Conservation (phyloP, 2,329 filamentous ascomycete genomes). For the Cytospora piceicola region DNA sequence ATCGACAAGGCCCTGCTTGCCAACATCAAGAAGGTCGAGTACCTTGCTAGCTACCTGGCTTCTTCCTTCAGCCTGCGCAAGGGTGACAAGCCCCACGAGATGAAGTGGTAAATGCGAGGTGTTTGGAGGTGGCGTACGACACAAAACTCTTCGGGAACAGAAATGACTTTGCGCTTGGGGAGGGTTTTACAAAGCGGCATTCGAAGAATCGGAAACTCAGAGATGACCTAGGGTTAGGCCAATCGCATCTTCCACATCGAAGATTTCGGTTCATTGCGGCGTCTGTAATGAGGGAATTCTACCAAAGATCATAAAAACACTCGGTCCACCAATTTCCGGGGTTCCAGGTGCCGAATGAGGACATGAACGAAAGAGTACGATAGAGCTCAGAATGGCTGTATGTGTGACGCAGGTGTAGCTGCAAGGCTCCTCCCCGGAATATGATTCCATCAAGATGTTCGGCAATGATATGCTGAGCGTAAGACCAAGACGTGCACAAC, state of each 20-base stretch:
- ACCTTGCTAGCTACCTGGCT: constrained; percentile 91
- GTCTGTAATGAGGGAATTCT: constrained; percentile 63
- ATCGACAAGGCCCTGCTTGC: constrained; percentile 95
- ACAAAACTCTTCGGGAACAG: constrained; percentile 36
- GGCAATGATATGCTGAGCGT: not conserved
- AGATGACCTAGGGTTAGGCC: constrained; percentile 56
- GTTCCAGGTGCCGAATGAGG: constrained; percentile 18
- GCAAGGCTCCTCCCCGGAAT: constrained; percentile 16
- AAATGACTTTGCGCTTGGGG: constrained; percentile 32
- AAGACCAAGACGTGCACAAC: not conserved
- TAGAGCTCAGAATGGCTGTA: constrained; percentile 7
- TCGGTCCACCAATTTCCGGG: constrained; percentile 23
- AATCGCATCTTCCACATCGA: constrained; percentile 68
- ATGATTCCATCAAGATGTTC: not conserved
- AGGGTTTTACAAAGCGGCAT: constrained; percentile 32
- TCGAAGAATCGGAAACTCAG: constrained; percentile 29
- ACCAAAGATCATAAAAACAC: constrained; percentile 44
- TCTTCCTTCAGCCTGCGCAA: constrained; percentile 98
- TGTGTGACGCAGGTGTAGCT: constrained; percentile 11
- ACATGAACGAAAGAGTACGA: constrained; percentile 21
- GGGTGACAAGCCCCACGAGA: constrained; percentile 99
- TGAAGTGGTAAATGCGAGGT: constrained; percentile 82
- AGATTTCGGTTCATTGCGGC: constrained; percentile 68
- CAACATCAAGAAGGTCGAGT: constrained; percentile 97
- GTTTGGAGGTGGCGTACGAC: constrained; percentile 30